A percentile compares a stretch with the other conserved stretches of the same genome.
Conservation (phyloP, 805 yeast species). For the Trichomonascus vanleenenianus region DNA sequence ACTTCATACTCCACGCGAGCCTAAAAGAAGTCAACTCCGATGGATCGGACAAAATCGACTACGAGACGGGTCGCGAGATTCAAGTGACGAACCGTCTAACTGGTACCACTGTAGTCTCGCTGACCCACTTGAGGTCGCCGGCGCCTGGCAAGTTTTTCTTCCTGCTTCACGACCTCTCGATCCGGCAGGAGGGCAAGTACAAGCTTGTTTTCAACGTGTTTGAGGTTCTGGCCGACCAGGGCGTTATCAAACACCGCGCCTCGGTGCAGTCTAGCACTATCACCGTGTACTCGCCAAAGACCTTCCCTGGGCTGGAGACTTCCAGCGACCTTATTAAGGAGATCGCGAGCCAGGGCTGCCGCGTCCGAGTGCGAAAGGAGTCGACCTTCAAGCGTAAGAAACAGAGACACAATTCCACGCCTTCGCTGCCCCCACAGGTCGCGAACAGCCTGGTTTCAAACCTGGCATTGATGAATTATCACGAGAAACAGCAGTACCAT, state of each 20-base stretch:
- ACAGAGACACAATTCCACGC: background rate
- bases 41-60: background rate
- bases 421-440: background rate
- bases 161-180: slow-evolving; percentile 27
- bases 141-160: slow-evolving; percentile 26
- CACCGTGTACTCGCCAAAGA: slow-evolving; percentile 27
- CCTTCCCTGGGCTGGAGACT: slow-evolving; percentile 29
- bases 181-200: slow-evolving; percentile 29
- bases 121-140: slow-evolving; percentile 20
- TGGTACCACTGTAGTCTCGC: slow-evolving; percentile 21
- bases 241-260: slow-evolving; percentile 16
- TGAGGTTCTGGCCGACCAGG: slow-evolving; percentile 19
- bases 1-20: slow-evolving; percentile 21
- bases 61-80: slow-evolving; percentile 2
- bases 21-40: slow-evolving; percentile 10
- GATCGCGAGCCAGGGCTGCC: slow-evolving; percentile 25
- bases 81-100: slow-evolving; percentile 11
- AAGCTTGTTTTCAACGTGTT: slow-evolving; percentile 24
- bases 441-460: background rate
- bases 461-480: background rate
- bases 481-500: background rate
- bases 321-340: slow-evolving; percentile 26
- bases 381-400: slow-evolving; percentile 1
- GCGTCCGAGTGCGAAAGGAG: slow-evolving; percentile 25
- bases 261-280: slow-evolving; percentile 19